Evolutionary conservation across 306 rosid genomes (phyloP).

Genomic region (Medicago arabica): DNA sequence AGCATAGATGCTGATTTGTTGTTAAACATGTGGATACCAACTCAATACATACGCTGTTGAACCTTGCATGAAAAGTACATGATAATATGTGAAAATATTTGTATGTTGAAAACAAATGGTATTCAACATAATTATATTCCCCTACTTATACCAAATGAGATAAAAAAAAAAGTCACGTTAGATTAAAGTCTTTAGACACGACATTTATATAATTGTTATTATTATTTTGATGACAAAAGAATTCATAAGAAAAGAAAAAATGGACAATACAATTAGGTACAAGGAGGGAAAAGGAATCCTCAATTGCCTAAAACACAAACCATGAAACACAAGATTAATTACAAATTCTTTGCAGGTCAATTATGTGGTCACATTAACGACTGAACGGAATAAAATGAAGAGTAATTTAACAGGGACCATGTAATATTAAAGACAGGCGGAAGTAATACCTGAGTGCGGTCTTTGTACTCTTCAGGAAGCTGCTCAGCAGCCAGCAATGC

Average conservation of each 20-base stretch:
- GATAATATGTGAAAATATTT: not conserved
- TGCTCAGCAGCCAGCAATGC: conserved; percentile 94
- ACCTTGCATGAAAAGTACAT: not conserved
- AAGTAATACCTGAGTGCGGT: conserved; percentile 76
- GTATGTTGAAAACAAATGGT: not conserved
- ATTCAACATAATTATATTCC: not conserved
- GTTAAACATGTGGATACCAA: not conserved
- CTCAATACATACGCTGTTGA: not conserved
- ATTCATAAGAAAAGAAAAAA: not conserved
- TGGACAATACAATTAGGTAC: not conserved
- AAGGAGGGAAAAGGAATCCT: conserved; percentile 1
- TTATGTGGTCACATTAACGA: conserved; percentile 1
- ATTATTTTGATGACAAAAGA: not conserved
- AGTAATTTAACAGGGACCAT: conserved; percentile 26
- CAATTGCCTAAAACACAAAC: not conserved
- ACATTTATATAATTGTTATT: not conserved
- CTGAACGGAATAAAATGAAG: conserved; percentile 7
- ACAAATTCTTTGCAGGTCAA: conserved; percentile 6
- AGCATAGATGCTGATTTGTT: not conserved
- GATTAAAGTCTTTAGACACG: not conserved
- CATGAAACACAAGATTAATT: not conserved
- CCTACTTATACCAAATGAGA: not conserved
- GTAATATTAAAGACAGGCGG: conserved; percentile 11
- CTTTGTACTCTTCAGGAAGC: conserved; percentile 95
- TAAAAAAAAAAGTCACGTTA: not conserved